phyloP scores from a whole-genome alignment of 2,329 filamentous ascomycete species.

The Exophiala alcalophila region DNA sequence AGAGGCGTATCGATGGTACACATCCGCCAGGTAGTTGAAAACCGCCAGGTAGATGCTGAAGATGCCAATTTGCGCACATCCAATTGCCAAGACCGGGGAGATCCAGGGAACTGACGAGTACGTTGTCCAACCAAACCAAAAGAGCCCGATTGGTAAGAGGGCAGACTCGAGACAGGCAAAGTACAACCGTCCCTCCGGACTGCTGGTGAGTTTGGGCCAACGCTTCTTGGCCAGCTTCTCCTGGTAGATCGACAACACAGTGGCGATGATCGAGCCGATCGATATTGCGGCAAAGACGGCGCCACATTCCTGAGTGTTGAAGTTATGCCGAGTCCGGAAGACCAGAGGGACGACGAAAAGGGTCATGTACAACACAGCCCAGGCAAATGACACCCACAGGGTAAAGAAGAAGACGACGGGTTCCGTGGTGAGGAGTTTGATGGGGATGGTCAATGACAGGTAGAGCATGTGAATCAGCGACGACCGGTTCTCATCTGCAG shows the following conservation, averaged over 20 bases:
- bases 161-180: constrained; percentile 74
- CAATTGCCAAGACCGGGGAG: constrained; percentile 66
- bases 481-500: constrained; percentile 25
- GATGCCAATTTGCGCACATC: constrained; percentile 77
- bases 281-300: constrained; percentile 73
- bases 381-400: constrained; percentile 84
- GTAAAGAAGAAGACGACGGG: constrained; percentile 71
- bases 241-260: constrained; percentile 67
- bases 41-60: constrained; percentile 82
- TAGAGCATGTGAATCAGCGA: constrained; percentile 28
- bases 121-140: constrained; percentile 72
- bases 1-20: constrained; percentile 79
- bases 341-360: constrained; percentile 79
- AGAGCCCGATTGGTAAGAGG: constrained; percentile 74
- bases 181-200: constrained; percentile 77
- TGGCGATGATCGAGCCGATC: constrained; percentile 63
- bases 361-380: constrained; percentile 83
- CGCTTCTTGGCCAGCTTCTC: constrained; percentile 44
- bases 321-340: constrained; percentile 65
- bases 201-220: constrained; percentile 37
- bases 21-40: constrained; percentile 90
- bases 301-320: constrained; percentile 65
- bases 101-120: constrained; percentile 64
- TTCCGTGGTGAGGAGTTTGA: constrained; percentile 58
- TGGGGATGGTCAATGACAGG: constrained; percentile 26